Conservation (phyloP, 208 protist genomes). For the Balamuthia mandrillaris region DNA sequence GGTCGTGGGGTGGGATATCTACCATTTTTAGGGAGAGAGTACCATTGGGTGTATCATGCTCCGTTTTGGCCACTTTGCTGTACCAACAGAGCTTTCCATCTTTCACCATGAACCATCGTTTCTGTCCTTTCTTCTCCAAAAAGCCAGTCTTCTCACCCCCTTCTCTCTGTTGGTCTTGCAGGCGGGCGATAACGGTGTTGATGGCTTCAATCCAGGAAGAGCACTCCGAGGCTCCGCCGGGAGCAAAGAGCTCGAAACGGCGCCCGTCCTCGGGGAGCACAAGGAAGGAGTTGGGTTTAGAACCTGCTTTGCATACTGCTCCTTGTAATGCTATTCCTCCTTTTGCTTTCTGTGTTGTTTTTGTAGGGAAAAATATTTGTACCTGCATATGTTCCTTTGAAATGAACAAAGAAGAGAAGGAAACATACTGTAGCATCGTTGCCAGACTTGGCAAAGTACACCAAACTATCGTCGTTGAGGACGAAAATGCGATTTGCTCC, state of each 20-base stretch:
- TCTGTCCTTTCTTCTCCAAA: slow-evolving; percentile 10
- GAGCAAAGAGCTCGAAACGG: neutral
- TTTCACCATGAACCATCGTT: slow-evolving; percentile 4
- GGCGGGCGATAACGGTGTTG: neutral
- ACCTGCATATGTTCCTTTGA: no score
- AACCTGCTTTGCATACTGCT: neutral
- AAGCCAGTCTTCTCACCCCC: neutral
- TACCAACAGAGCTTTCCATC: slow-evolving; percentile 1
- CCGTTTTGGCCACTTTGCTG: neutral
- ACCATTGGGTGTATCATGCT: neutral
- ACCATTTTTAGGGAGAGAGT: no score
- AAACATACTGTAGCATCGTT: no score
- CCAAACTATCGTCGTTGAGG: neutral
- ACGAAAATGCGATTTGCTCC: neutral
- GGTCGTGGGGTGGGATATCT: no score
- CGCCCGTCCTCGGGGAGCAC: neutral
- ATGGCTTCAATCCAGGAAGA: neutral
- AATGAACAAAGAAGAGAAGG: no score
- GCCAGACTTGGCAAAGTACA: no score
- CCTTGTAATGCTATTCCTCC: neutral
- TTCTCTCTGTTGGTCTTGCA: neutral
- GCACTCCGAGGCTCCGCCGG: neutral
- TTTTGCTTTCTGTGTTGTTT: slow-evolving; percentile 1
- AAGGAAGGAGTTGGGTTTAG: neutral
- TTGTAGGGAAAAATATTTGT: no score